Evolutionary conservation across 2,329 filamentous ascomycete species (phyloP).

Genomic region (Celoporthe dispersa): DNA sequence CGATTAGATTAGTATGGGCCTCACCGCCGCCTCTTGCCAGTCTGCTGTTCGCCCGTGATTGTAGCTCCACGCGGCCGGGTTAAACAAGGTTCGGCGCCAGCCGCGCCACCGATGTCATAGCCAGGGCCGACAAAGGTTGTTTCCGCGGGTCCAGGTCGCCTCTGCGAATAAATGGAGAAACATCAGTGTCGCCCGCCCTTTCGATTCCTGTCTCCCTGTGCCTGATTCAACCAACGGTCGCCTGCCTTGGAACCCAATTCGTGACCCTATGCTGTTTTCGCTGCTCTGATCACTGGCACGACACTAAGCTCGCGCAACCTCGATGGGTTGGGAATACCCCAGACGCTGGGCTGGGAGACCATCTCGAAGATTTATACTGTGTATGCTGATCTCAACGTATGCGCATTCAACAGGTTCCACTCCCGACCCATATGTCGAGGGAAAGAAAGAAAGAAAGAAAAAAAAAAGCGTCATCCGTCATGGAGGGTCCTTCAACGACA

Average conservation of each 20-base stretch:
- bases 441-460: too few species aligned
- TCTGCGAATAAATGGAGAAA: background rate
- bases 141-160: background rate
- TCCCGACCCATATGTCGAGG: background rate
- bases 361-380: background rate
- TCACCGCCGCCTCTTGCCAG: background rate
- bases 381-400: background rate
- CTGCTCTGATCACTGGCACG: background rate
- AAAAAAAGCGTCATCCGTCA: background rate
- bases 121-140: background rate
- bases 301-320: background rate
- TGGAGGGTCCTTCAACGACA: background rate
- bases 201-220: too few species aligned
- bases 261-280: background rate
- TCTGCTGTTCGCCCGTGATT: background rate
- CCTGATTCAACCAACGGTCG: too few species aligned
- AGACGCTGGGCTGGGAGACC: background rate
- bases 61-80: background rate
- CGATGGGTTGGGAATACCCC: background rate
- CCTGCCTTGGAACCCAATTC: background rate
- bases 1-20: background rate
- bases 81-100: constrained; percentile 7
- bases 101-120: constrained; percentile 8
- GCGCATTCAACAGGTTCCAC: background rate
- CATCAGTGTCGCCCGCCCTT: background rate